Evolutionary conservation across 225 moss, liverwort and hornwort genomes (phyloP).

Genomic region (Takakia lepidozioides): DNA sequence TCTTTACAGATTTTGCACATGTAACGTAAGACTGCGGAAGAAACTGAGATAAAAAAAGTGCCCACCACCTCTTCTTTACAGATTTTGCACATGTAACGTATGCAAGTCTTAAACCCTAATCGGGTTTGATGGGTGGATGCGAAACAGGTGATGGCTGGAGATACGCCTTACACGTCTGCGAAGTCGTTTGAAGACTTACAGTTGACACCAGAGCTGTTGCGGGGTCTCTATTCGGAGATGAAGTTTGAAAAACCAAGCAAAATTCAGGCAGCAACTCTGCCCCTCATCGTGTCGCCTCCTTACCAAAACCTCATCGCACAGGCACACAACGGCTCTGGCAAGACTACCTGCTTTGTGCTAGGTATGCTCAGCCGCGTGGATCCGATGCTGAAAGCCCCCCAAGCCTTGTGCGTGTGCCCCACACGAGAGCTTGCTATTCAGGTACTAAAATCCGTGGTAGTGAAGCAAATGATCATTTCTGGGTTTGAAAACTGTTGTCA

Average conservation of each 20-base stretch:
- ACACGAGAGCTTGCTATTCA: slow-evolving; percentile 94
- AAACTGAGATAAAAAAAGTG: slow-evolving; percentile 46
- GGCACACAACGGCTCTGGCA: slow-evolving; percentile 97
- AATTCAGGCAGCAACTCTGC: slow-evolving; percentile 92
- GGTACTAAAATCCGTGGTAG: too few species aligned
- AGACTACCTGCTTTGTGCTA: slow-evolving; percentile 96
- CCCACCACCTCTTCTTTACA: background rate
- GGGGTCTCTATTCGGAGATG: slow-evolving; percentile 94
- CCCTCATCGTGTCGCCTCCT: slow-evolving; percentile 78
- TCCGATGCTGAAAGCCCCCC: slow-evolving; percentile 69
- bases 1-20: background rate
- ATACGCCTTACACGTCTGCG: slow-evolving; percentile 86
- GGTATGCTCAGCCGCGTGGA: slow-evolving; percentile 95
- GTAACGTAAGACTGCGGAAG: slow-evolving; percentile 28
- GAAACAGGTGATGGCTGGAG: slow-evolving; percentile 67
- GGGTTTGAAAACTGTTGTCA: too few species aligned
- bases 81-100: slow-evolving; percentile 3
- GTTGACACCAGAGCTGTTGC: slow-evolving; percentile 52
- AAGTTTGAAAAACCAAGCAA: slow-evolving; percentile 94
- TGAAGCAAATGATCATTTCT: too few species aligned
- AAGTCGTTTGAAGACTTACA: slow-evolving; percentile 77
- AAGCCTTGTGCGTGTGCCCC: slow-evolving; percentile 94
- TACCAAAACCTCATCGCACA: slow-evolving; percentile 86
- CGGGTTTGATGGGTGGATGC: background rate
- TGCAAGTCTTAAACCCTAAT: slow-evolving; percentile 5